Evolutionary conservation across 1,139 yeast species (phyloP), one percentile per base, ranked within the genome.

Genomic region (Zygoascus sp.): DNA sequence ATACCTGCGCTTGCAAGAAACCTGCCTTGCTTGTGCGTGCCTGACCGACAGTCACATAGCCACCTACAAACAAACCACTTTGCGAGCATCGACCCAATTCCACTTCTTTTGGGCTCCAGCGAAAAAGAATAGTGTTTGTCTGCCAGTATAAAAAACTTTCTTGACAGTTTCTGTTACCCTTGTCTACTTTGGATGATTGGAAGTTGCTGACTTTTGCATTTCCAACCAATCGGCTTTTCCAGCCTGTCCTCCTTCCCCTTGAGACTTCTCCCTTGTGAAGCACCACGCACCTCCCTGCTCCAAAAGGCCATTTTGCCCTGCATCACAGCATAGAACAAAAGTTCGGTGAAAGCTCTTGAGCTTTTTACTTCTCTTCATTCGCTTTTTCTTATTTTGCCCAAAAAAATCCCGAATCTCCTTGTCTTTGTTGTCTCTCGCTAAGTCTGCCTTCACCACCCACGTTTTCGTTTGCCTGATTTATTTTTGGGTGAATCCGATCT

Each of bases 191-290:
- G 34, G 34, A 30, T 30, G 34, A 13, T 30, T 4, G 15, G 17
- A 30, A 30, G 34, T n/a, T n/a, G 8, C 17, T 2, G 17, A 13
- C 15, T 30, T n/a, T 15, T 30, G 34, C 34, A 30, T 30, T 11
- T 30, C 34, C 13, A n/a, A 13, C 34, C 34, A 30, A 30, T 30
- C 34, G 34, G 34, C n/a, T 30, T 15, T 30, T 30, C 34, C 34
- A 30, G 34, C 34, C 17, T 30, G 34, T 30, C 17, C 17, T 7
- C 34, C 15, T 7, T 30, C 17, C 17, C 2, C 17, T 30, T 30
- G 17, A 2, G 17, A 9, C 34, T 5, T 6, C 32, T 13, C 11
- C 34, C 34, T n/a, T n/a, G n/a, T n/a, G n/a, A n/a, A n/a, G n/a
- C n/a, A n/a, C n/a, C n/a, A n/a, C n/a, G n/a, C n/a, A n/a, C n/a